Conservation (phyloP, 768 basidiomycete species). For the Lactarius indigo region DNA sequence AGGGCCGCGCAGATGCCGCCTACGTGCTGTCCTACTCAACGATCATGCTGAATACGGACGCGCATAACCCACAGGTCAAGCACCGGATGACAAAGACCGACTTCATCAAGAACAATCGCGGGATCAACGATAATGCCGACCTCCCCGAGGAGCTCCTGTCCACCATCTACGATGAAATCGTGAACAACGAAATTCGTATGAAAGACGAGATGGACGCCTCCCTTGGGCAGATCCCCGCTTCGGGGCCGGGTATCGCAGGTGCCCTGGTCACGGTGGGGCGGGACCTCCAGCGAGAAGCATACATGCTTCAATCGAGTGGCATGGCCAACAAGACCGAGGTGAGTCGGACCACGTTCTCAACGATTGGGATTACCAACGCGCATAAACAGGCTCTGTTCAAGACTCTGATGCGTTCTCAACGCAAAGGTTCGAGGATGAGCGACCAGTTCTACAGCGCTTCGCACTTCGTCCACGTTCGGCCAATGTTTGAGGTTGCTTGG, state of each 20-base stretch:
- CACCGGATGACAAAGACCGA: conserved; percentile 89
- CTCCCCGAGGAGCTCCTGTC: conserved; percentile 82
- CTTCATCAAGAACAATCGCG: conserved; percentile 93
- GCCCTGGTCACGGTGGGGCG: conserved; percentile 87
- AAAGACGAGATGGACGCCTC: conserved; percentile 88
- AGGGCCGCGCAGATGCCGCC: conserved; percentile 63
- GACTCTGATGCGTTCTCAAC: conserved; percentile 88
- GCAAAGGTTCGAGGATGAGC: conserved; percentile 69
- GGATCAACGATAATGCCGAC: conserved; percentile 89
- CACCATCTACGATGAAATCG: conserved; percentile 86
- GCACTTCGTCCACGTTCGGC: conserved; percentile 91
- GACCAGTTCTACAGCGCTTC: conserved; percentile 97
- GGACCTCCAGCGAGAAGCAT: conserved; percentile 94
- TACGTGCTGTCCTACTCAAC: conserved; percentile 95
- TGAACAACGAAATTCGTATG: conserved; percentile 93
- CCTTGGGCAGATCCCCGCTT: conserved; percentile 36
- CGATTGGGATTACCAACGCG: background rate
- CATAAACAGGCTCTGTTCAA: conserved; percentile 82
- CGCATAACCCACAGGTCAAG: conserved; percentile 93
- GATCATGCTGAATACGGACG: conserved; percentile 96
- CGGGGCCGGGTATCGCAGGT: conserved; percentile 71
- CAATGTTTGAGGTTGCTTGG: conserved; percentile 99
- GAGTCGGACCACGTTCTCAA: conserved; percentile 13
- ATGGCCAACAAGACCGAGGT: conserved; percentile 98
- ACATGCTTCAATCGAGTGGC: conserved; percentile 90